A percentile compares a stretch with the other conserved stretches of the same genome.
These are phyloP conservation scores for Tulasnella calospora DNA, from an alignment of 768 basidiomycete genomes.

Conservation along the genomic window DNA sequence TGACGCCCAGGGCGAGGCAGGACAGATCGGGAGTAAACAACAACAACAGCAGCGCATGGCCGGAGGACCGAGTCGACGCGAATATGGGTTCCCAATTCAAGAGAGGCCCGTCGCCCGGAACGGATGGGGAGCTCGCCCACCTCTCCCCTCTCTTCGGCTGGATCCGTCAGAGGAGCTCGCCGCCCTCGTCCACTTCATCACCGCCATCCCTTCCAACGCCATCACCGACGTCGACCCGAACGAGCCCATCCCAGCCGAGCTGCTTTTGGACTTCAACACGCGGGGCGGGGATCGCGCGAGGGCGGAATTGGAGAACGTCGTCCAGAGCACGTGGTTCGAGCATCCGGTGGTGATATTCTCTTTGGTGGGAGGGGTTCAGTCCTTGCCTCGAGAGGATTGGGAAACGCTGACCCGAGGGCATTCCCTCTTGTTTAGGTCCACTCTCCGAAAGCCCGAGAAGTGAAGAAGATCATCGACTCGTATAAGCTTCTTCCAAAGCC, in stretches of 20 bases:
- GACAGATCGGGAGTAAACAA: neutral
- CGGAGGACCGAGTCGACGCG: neutral
- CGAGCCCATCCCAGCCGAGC: slow-evolving; percentile 66
- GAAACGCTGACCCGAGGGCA: neutral
- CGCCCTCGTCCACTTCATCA: slow-evolving; percentile 67
- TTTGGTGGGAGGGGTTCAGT: slow-evolving; percentile 48
- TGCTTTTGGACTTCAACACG: slow-evolving; percentile 79
- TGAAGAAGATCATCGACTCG: slow-evolving; percentile 53
- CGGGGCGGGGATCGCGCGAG: slow-evolving; percentile 42
- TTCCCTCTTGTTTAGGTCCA: neutral
- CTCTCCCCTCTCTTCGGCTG: slow-evolving; percentile 46
- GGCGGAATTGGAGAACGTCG: slow-evolving; percentile 53
- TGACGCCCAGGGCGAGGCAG: neutral
- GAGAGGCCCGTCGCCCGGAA: neutral
- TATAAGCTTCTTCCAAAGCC: slow-evolving; percentile 59
- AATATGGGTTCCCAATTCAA: neutral
- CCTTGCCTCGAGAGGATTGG: slow-evolving; percentile 18
- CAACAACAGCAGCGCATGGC: neutral
- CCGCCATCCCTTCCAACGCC: slow-evolving; percentile 67
- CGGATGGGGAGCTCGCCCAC: neutral
- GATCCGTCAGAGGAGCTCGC: slow-evolving; percentile 61
- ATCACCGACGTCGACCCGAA: slow-evolving; percentile 65
- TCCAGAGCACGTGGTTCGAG: slow-evolving; percentile 62
- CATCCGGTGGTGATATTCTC: slow-evolving; percentile 73
- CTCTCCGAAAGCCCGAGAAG: slow-evolving; percentile 28